A percentile compares a stretch with the other conserved stretches of the same genome.
Conservation (phyloP, 805 yeast genomes). For the Starmerella asiatica region DNA sequence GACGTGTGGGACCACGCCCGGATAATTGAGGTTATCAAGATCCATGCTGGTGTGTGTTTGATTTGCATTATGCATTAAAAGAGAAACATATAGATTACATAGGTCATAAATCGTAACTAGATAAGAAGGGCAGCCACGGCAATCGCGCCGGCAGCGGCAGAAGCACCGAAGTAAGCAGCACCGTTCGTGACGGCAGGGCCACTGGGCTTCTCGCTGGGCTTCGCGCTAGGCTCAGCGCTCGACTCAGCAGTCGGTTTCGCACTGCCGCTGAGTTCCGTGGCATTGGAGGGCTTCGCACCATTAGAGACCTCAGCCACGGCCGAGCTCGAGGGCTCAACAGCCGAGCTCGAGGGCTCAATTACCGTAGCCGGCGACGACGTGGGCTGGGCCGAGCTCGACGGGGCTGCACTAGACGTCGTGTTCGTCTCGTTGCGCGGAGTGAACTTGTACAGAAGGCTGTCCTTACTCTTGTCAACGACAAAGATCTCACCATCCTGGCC, state of each 20-base stretch:
- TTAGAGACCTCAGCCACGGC: neutral
- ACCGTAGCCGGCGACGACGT: conserved; percentile 4
- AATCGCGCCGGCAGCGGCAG: conserved; percentile 16
- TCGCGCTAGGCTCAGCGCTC: conserved; percentile 6
- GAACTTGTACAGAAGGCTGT: conserved; percentile 8
- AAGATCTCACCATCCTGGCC: conserved; percentile 7
- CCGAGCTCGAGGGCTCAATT: neutral
- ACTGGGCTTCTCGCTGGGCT: conserved; percentile 6
- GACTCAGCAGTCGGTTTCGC: neutral
- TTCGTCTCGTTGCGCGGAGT: conserved; percentile 2
- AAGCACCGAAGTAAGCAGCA: conserved; percentile 12
- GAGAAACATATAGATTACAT: neutral
- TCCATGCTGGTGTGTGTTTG: too few relatives aligned
- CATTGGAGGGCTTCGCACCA: neutral
- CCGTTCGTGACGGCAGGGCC: conserved; percentile 9
- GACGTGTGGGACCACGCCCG: too few relatives aligned
- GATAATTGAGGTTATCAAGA: too few relatives aligned
- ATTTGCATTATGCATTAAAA: too few relatives aligned
- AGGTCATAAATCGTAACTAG: conserved; percentile 4
- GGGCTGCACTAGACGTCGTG: neutral
- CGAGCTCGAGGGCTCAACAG: neutral
- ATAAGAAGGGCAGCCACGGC: conserved; percentile 15
- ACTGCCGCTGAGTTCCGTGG: neutral
- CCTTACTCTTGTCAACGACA: conserved; percentile 10
- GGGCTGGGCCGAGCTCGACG: conserved; percentile 4